Percentiles rank a stretch among this genome's conserved stretches.
Evolutionary conservation across 306 rosid species (phyloP).

Genomic region (Hippophae gyantsensis): DNA sequence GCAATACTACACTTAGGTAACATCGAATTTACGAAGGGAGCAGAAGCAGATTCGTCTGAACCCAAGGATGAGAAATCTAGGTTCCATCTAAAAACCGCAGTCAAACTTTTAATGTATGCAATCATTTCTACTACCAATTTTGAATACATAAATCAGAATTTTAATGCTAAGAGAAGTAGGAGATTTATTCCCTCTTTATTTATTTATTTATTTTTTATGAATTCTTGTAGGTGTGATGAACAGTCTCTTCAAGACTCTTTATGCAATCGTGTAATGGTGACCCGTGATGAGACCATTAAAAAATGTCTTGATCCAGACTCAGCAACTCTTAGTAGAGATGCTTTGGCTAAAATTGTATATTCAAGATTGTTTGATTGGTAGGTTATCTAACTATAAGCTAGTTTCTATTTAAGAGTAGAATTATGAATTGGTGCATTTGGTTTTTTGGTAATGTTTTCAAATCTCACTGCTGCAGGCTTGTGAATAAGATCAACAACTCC

Average conservation of each 20-base stretch:
- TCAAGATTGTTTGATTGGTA: conserved; percentile 92
- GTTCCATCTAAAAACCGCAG: conserved; percentile 70
- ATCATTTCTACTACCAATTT: background rate
- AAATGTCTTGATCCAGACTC: conserved; percentile 59
- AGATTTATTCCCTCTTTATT: conserved; percentile 15
- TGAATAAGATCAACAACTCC: conserved; percentile 73
- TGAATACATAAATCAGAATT: background rate
- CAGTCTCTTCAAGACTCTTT: conserved; percentile 79
- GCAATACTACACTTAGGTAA: conserved; percentile 95
- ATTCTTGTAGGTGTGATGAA: conserved; percentile 59
- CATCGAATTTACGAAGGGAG: conserved; percentile 70
- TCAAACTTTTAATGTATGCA: conserved; percentile 71
- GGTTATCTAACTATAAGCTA: conserved; percentile 6
- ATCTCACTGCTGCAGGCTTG: conserved; percentile 54
- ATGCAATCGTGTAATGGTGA: conserved; percentile 85
- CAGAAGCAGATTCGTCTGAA: conserved; percentile 65
- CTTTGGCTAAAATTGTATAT: conserved; percentile 82
- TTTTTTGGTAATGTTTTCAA: conserved; percentile 13
- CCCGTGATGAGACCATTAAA: conserved; percentile 89
- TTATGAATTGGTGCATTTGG: conserved; percentile 1
- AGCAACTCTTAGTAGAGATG: conserved; percentile 80
- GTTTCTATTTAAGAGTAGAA: conserved; percentile 1
- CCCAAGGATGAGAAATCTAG: conserved; percentile 72
- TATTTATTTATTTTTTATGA: conserved; percentile 1
- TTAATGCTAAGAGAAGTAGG: conserved; percentile 13